Evolutionary conservation across 2,329 filamentous ascomycete genomes (phyloP).

Genomic region (Aspergillus proliferans): DNA sequence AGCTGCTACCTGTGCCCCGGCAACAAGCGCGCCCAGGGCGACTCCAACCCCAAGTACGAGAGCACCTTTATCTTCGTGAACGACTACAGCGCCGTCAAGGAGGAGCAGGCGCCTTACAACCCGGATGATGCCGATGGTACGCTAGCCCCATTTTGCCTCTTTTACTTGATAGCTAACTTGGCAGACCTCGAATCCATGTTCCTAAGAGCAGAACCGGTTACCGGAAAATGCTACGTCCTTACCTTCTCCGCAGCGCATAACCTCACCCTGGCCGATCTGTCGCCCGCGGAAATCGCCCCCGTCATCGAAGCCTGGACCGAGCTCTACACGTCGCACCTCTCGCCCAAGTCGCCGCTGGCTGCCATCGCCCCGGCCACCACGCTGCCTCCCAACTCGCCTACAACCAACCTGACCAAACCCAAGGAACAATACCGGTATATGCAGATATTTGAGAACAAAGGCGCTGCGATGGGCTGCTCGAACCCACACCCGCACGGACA

Average conservation of each 20-base stretch:
- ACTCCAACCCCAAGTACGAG: slow-evolving; percentile 77
- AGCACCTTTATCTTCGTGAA: slow-evolving; percentile 93
- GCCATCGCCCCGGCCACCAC: slow-evolving; percentile 41
- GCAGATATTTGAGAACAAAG: slow-evolving; percentile 99
- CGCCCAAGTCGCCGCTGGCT: slow-evolving; percentile 61
- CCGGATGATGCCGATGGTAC: slow-evolving; percentile 43
- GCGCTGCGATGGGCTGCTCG: slow-evolving; percentile 94
- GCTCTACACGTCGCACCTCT: slow-evolving; percentile 77
- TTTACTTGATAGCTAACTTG: slow-evolving; percentile 21
- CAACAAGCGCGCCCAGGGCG: slow-evolving; percentile 81
- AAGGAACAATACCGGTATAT: slow-evolving; percentile 84
- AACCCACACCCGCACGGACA: slow-evolving; percentile 98
- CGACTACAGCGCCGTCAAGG: slow-evolving; percentile 95
- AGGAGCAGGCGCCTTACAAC: slow-evolving; percentile 76
- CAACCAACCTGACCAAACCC: slow-evolving; percentile 46
- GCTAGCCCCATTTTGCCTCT: not conserved
- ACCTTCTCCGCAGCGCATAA: slow-evolving; percentile 91
- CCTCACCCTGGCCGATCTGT: slow-evolving; percentile 85
- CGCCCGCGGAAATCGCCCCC: slow-evolving; percentile 67
- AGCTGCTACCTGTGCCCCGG: slow-evolving; percentile 93
- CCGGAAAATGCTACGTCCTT: slow-evolving; percentile 92
- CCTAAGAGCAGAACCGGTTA: slow-evolving; percentile 77
- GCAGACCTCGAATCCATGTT: slow-evolving; percentile 67
- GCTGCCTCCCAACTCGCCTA: slow-evolving; percentile 42
- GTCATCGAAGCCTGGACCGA: slow-evolving; percentile 87